Evolutionary conservation across 768 basidiomycete genomes (phyloP).

Genomic region (Asterophora lycoperdoides): DNA sequence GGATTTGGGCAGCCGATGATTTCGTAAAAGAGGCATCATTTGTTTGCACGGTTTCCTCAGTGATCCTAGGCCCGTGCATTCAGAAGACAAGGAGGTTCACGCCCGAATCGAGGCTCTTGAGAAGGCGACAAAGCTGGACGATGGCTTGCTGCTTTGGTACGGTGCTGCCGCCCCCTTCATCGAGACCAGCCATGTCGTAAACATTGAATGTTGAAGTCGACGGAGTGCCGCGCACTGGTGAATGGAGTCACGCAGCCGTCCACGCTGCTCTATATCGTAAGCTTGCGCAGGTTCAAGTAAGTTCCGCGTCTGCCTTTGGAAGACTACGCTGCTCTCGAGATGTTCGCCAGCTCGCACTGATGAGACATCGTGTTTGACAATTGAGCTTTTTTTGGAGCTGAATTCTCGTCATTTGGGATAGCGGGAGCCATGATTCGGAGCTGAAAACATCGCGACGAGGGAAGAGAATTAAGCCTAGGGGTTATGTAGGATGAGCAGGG

Average conservation of each 20-base stretch:
- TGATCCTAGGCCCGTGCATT: conserved; percentile 36
- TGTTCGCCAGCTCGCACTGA: too few species aligned
- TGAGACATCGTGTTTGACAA: conserved; percentile 38
- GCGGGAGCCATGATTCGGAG: background rate
- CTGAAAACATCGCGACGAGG: background rate
- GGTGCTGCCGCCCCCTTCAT: conserved; percentile 27
- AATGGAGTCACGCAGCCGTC: conserved; percentile 37
- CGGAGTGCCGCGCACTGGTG: conserved; percentile 20
- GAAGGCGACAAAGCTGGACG: conserved; percentile 23
- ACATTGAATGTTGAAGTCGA: conserved; percentile 22
- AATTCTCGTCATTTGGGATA: conserved; percentile 34
- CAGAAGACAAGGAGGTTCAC: conserved; percentile 38
- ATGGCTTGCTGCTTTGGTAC: conserved; percentile 20
- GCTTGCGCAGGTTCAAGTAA: too few species aligned
- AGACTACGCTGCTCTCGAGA: too few species aligned
- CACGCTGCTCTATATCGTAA: conserved; percentile 26
- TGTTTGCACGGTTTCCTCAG: conserved; percentile 25
- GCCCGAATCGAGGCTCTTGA: conserved; percentile 31
- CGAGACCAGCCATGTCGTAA: conserved; percentile 37
- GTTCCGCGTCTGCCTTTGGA: too few species aligned
- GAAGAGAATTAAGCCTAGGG: background rate
- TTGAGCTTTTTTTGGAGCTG: conserved; percentile 37
- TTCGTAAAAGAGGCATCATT: conserved; percentile 37
- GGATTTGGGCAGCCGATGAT: conserved; percentile 36
- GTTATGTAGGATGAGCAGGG: too few species aligned